Evolutionary conservation across 2,329 filamentous ascomycete species (phyloP), one percentile per base, ranked within the genome.

Genomic region (Thelonectria olida): DNA sequence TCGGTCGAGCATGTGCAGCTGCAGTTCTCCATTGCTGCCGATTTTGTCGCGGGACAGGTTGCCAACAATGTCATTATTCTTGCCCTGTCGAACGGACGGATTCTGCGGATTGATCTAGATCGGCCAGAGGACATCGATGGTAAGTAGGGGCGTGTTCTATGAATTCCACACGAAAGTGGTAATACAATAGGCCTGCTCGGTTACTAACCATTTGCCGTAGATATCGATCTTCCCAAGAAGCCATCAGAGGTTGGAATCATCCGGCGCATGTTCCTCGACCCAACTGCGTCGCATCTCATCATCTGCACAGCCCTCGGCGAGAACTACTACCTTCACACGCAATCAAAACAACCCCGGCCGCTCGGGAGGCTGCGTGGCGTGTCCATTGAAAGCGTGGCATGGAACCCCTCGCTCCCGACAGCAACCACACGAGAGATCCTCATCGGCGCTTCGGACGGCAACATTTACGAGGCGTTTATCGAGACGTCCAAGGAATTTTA

Each of bases 241-340:
- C 88, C 92, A 15, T 90, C 92, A 36, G 95, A 99, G 76, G 87
- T 96, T 61, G 96, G 96, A 68, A 87, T 97, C 53, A 98, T 99
- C 73, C 90, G 92, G 69, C 92, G 92, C 81, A 93, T 99, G 87
- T 99, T 99, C 80, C 91, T 99, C 73, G 96, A 99, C 74, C 95
- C 96, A 25, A 97, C 95, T 10, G 96, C 96, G 25, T 97, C 93
- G 6, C 96, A 99, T 80, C 84, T 99, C 25, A 87, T 99, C 66
- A 89, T 99, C 68, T 93, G 91, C 75, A 99, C 96, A 3, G 91
- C 93, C 5, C 87, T 93, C 39, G 93, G 93, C 75, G 96, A 99
- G 78, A 98, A 97, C 80, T 99, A 94, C 82, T 99, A 99, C 78
- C 90, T 99, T 9, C 96, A 99, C 76, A 95, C 93, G 10, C 95